Percentiles rank a stretch among this genome's conserved stretches.
phyloP scores from a whole-genome alignment of 1,139 yeast species.

The Hansenula sp. region DNA sequence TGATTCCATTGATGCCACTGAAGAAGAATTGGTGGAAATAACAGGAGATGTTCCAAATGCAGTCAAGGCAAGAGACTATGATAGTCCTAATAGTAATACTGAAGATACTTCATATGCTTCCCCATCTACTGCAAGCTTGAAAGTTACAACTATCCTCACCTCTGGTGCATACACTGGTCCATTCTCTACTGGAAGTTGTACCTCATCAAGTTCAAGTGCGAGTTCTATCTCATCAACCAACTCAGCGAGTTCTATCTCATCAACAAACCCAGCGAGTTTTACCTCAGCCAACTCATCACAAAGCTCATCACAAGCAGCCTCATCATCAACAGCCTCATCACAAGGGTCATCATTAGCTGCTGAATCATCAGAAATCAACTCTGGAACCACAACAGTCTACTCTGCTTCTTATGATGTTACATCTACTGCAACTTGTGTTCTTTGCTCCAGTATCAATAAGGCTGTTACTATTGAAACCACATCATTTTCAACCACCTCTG shows the following conservation, averaged over 20 bases:
- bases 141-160: background rate
- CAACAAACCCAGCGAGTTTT: background rate
- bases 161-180: slow-evolving; percentile 5
- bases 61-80: slow-evolving; percentile 5
- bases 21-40: slow-evolving; percentile 14
- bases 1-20: slow-evolving; percentile 27
- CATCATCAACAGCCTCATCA: background rate
- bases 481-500: too few species aligned
- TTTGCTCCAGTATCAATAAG: too few species aligned
- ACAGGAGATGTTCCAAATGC: slow-evolving; percentile 14
- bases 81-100: background rate
- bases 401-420: too few species aligned
- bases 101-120: slow-evolving; percentile 2
- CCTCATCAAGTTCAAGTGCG: slow-evolving; percentile 1
- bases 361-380: too few species aligned
- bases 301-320: background rate
- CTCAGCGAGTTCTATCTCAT: background rate
- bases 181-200: slow-evolving; percentile 1
- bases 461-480: too few species aligned
- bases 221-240: background rate
- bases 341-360: background rate
- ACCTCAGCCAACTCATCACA: background rate
- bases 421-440: too few species aligned
- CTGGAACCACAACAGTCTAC: background rate
- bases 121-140: slow-evolving; percentile 4